Percentiles rank a stretch among this genome's conserved stretches.
Evolutionary conservation across 768 basidiomycete genomes (phyloP).

Genomic region (Podaxis rugospora): DNA sequence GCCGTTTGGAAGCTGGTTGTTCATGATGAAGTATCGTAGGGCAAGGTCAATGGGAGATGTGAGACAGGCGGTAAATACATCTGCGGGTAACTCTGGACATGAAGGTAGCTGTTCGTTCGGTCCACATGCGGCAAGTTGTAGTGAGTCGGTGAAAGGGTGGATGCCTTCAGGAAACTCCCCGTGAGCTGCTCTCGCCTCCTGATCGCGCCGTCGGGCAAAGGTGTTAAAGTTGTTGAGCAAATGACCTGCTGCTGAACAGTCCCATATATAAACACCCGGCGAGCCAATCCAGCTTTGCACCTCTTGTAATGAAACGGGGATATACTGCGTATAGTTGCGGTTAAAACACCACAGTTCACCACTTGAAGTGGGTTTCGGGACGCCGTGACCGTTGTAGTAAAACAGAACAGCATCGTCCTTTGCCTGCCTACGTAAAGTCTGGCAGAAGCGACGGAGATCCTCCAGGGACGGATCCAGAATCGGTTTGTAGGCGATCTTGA

Average conservation of each 20-base stretch:
- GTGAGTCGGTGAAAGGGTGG: slow-evolving; percentile 77
- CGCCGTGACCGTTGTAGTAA: slow-evolving; percentile 98
- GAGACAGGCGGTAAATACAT: slow-evolving; percentile 95
- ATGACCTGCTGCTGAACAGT: slow-evolving; percentile 96
- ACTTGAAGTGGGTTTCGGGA: slow-evolving; percentile 92
- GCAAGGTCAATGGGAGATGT: slow-evolving; percentile 99
- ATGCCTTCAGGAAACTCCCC: slow-evolving; percentile 58
- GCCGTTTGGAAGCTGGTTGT: slow-evolving; percentile 77
- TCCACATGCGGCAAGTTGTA: slow-evolving; percentile 93
- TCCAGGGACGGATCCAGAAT: slow-evolving; percentile 94
- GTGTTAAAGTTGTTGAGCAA: slow-evolving; percentile 85
- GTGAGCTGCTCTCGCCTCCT: slow-evolving; percentile 53
- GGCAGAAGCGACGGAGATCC: slow-evolving; percentile 85
- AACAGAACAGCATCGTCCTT: slow-evolving; percentile 93
- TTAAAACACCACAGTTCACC: slow-evolving; percentile 99
- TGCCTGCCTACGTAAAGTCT: slow-evolving; percentile 77
- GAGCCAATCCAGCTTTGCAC: slow-evolving; percentile 92
- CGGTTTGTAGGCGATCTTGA: slow-evolving; percentile 92
- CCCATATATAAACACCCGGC: slow-evolving; percentile 98
- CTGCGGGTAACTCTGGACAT: slow-evolving; percentile 94
- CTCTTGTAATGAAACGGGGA: slow-evolving; percentile 92
- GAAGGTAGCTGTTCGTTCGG: slow-evolving; percentile 90
- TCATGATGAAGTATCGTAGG: slow-evolving; percentile 89
- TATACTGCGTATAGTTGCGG: slow-evolving; percentile 95
- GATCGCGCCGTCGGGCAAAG: slow-evolving; percentile 72